Evolutionary conservation across 2,329 filamentous ascomycete species (phyloP).

Genomic region (Verticillium albo-atrum): DNA sequence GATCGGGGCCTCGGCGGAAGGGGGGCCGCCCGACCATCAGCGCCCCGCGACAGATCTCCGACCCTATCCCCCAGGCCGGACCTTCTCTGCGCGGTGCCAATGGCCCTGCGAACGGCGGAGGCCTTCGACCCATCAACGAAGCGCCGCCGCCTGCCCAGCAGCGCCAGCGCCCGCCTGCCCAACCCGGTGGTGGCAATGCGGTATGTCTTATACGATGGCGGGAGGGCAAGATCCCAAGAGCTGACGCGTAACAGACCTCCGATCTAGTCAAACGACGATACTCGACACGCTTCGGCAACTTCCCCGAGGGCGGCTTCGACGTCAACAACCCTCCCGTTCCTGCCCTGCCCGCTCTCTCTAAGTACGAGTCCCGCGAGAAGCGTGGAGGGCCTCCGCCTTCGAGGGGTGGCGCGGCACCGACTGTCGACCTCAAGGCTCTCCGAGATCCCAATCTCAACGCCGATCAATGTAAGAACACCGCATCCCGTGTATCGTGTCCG

Average conservation of each 20-base stretch:
- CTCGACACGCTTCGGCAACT: conserved; percentile 83
- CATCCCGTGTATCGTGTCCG: background rate
- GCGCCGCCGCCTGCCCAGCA: conserved; percentile 7
- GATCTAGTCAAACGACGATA: conserved; percentile 94
- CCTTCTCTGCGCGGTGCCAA: conserved; percentile 16
- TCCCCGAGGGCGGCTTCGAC: conserved; percentile 62
- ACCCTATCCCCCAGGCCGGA: conserved; percentile 49
- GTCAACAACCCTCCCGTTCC: conserved; percentile 70
- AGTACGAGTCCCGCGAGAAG: conserved; percentile 50
- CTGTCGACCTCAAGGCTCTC: conserved; percentile 72
- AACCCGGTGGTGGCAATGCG: conserved; percentile 48
- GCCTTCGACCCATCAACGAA: conserved; percentile 8
- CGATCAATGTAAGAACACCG: conserved; percentile 63
- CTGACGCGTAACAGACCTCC: conserved; percentile 45
- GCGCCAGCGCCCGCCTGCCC: conserved; percentile 36
- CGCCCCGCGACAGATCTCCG: conserved; percentile 59
- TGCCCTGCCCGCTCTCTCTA: conserved; percentile 53
- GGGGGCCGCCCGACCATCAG: conserved; percentile 59
- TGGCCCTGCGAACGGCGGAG: conserved; percentile 9
- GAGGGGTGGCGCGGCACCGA: conserved; percentile 50
- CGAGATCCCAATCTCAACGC: conserved; percentile 74
- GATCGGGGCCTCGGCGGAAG: conserved; percentile 45
- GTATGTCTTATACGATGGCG: conserved; percentile 25
- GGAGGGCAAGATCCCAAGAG: conserved; percentile 1
- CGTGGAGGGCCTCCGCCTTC: conserved; percentile 49